phyloP scores from a whole-genome alignment of 495 filamentous ascomycete genomes.

The Staphylotrichum longicolle region DNA sequence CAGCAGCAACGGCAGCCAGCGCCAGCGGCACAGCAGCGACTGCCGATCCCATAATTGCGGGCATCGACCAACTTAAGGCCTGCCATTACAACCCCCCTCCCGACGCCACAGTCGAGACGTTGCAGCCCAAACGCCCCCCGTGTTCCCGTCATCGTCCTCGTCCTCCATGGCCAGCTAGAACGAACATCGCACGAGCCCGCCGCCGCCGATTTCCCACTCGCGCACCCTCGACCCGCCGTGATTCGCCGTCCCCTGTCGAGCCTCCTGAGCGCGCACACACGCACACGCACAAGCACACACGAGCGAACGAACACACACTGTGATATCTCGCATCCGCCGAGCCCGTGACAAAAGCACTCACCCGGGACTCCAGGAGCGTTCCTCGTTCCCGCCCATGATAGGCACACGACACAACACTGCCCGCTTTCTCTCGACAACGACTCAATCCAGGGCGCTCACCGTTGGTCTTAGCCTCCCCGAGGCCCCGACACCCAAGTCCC shows the following conservation, averaged over 20 bases:
- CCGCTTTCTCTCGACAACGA: constrained; percentile 16
- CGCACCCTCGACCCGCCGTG: neutral
- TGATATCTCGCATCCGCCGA: neutral
- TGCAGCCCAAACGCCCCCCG: constrained; percentile 1
- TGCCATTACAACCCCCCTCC: neutral
- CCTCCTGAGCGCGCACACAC: too few species aligned
- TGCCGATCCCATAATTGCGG: too few species aligned
- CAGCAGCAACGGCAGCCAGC: neutral
- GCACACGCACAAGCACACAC: too few species aligned
- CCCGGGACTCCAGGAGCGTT: neutral
- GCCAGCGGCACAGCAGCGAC: neutral
- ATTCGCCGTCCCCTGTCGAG: neutral
- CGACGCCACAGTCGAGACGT: neutral
- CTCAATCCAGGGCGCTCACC: constrained; percentile 30
- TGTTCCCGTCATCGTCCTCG: neutral
- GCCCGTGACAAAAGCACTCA: neutral
- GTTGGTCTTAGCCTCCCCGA: constrained; percentile 40
- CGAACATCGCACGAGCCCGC: neutral
- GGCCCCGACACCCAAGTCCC: constrained; percentile 31
- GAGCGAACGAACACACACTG: too few species aligned
- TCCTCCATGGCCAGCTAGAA: constrained; percentile 14
- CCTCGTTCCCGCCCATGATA: constrained; percentile 38
- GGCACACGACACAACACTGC: constrained; percentile 26
- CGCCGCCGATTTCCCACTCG: neutral
- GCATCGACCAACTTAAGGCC: too few species aligned